Percentiles rank a stretch among this genome's conserved stretches.
Conservation (phyloP, 164 flowering plant species). For the Cinnamomum micranthum region DNA sequence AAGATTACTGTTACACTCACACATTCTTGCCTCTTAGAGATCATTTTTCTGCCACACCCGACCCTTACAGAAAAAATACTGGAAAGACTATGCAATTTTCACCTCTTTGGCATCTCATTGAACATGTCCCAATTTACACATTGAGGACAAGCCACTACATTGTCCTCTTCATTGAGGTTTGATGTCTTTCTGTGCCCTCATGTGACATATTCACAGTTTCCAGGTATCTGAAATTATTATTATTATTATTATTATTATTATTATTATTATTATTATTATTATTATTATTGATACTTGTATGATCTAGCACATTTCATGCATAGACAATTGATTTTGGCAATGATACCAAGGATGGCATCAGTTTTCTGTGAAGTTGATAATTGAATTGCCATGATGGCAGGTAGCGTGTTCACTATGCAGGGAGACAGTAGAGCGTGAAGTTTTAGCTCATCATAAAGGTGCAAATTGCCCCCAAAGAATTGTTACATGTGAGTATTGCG, state of each 20-base stretch:
- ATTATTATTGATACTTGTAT: background rate
- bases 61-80: background rate
- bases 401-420: conserved; percentile 84
- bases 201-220: background rate
- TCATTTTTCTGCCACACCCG: background rate
- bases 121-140: background rate
- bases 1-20: too few relatives aligned
- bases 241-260: too few relatives aligned
- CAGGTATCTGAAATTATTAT: background rate
- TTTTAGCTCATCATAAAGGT: conserved; percentile 69
- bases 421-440: conserved; percentile 74
- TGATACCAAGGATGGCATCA: background rate
- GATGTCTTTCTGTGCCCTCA: background rate
- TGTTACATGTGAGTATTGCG: conserved; percentile 87
- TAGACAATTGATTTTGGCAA: background rate
- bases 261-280: too few relatives aligned
- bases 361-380: background rate
- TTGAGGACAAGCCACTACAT: too few relatives aligned
- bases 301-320: background rate
- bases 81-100: background rate
- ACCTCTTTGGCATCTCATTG: background rate
- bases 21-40: too few relatives aligned
- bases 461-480: conserved; percentile 89
- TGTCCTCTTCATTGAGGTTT: background rate
- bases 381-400: conserved; percentile 31